Evolutionary conservation across 2,329 filamentous ascomycete species (phyloP).

Genomic region (Clarireedia paspali): DNA sequence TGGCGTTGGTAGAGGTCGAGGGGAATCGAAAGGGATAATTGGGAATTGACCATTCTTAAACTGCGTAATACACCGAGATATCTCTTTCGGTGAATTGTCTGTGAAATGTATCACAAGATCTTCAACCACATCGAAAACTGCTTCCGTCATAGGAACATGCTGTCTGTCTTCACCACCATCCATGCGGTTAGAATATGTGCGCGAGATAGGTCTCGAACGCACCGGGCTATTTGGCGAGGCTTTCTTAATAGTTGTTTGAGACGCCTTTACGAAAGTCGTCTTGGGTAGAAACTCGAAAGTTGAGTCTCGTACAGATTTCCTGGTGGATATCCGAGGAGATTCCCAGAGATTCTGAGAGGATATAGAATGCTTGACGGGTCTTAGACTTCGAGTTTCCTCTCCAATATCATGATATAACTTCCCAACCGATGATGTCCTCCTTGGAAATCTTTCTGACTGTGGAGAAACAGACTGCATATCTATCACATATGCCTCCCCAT

Average conservation of each 20-base stretch:
- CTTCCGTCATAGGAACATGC: slow-evolving; percentile 20
- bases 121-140: slow-evolving; percentile 46
- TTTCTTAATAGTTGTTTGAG: slow-evolving; percentile 26
- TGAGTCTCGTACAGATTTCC: neutral
- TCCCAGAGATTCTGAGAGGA: slow-evolving; percentile 14
- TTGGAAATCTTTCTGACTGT: slow-evolving; percentile 8
- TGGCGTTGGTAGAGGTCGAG: slow-evolving; percentile 2
- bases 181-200: slow-evolving; percentile 34
- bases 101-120: slow-evolving; percentile 50
- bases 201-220: neutral
- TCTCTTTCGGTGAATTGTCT: slow-evolving; percentile 39
- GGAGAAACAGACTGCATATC: slow-evolving; percentile 20
- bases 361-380: slow-evolving; percentile 11
- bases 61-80: slow-evolving; percentile 33
- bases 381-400: neutral
- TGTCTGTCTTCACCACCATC: slow-evolving; percentile 30
- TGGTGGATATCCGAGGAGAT: neutral
- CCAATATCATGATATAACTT: neutral
- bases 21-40: slow-evolving; percentile 7
- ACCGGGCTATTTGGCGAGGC: slow-evolving; percentile 16
- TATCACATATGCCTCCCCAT: slow-evolving; percentile 26
- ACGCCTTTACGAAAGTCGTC: slow-evolving; percentile 26
- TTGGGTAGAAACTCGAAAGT: slow-evolving; percentile 20
- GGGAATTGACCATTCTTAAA: slow-evolving; percentile 37
- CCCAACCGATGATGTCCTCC: slow-evolving; percentile 18